These are phyloP conservation scores for Corymbia maculata DNA, from an alignment of 345 rosid species.

Conservation along the genomic window DNA sequence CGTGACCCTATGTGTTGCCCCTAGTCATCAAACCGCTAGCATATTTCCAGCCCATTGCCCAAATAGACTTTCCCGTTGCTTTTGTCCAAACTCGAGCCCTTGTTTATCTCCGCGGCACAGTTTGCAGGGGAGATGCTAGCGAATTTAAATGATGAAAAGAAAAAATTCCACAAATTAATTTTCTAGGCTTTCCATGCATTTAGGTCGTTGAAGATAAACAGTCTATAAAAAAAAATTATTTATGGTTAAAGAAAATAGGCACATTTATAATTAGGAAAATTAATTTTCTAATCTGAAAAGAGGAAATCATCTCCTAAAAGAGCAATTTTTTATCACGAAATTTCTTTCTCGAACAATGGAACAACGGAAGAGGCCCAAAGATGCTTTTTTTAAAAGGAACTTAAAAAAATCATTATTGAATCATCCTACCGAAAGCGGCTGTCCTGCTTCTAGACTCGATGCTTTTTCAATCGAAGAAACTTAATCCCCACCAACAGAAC, in stretches of 20 bases:
- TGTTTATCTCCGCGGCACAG: not conserved
- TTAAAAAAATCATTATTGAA: not conserved
- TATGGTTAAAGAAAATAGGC: too few species aligned
- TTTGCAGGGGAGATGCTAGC: not conserved
- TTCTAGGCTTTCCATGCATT: not conserved
- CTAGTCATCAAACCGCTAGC: not conserved
- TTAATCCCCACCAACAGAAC: not conserved
- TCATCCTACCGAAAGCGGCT: not conserved
- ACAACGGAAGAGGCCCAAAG: not conserved
- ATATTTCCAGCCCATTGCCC: not conserved
- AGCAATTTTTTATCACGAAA: too few species aligned
- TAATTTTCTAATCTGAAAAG: not conserved
- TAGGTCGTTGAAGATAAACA: too few species aligned
- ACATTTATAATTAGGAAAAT: too few species aligned
- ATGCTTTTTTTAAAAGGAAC: not conserved
- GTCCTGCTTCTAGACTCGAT: not conserved
- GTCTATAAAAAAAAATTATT: too few species aligned
- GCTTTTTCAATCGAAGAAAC: not conserved
- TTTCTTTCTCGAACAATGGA: not conserved
- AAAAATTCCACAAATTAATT: not conserved
- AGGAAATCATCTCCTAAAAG: not conserved
- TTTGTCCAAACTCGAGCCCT: not conserved
- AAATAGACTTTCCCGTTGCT: not conserved
- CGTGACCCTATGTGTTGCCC: not conserved
- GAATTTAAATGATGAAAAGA: too few species aligned